These are phyloP conservation scores for Metschnikowia gelsemii DNA, from an alignment of 805 yeast genomes.

Conservation along the genomic window DNA sequence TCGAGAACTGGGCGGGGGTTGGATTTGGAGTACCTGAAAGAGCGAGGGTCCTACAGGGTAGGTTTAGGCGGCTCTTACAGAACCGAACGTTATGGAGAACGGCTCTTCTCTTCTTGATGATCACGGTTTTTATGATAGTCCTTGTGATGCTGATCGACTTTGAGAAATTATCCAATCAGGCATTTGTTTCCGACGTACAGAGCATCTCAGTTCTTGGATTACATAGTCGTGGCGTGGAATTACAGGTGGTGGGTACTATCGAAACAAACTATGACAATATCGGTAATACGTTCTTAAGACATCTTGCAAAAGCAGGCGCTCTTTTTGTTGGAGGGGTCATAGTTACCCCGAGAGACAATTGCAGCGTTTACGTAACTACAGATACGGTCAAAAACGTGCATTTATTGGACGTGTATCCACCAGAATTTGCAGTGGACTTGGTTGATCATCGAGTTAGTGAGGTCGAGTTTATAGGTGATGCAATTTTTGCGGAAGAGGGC, in stretches of 20 bases:
- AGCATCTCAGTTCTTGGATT: slow-evolving; percentile 24
- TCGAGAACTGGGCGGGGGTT: slow-evolving; percentile 12
- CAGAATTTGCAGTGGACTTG: slow-evolving; percentile 25
- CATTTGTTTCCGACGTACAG: slow-evolving; percentile 26
- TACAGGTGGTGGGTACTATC: slow-evolving; percentile 29
- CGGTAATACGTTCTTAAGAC: slow-evolving; percentile 22
- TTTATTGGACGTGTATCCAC: slow-evolving; percentile 27
- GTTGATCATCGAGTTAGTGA: slow-evolving; percentile 22
- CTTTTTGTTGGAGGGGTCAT: slow-evolving; percentile 26
- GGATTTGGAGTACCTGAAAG: slow-evolving; percentile 5
- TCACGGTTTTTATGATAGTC: slow-evolving; percentile 5
- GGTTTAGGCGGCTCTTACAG: not conserved
- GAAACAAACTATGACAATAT: slow-evolving; percentile 30
- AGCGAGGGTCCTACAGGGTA: not conserved
- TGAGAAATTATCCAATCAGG: slow-evolving; percentile 19
- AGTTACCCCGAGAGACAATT: slow-evolving; percentile 22
- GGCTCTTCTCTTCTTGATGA: slow-evolving; percentile 4
- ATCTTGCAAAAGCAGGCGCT: slow-evolving; percentile 24
- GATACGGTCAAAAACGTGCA: slow-evolving; percentile 19
- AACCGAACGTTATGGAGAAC: slow-evolving; percentile 3
- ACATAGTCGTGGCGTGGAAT: slow-evolving; percentile 28
- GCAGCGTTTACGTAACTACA: slow-evolving; percentile 23
- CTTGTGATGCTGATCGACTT: slow-evolving; percentile 6
- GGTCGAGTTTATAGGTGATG: slow-evolving; percentile 26
- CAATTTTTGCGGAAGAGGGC: slow-evolving; percentile 23